A percentile compares a stretch with the other conserved stretches of the same genome.
phyloP scores from a whole-genome alignment of 345 rosid species.

The Populus ilicifolia region DNA sequence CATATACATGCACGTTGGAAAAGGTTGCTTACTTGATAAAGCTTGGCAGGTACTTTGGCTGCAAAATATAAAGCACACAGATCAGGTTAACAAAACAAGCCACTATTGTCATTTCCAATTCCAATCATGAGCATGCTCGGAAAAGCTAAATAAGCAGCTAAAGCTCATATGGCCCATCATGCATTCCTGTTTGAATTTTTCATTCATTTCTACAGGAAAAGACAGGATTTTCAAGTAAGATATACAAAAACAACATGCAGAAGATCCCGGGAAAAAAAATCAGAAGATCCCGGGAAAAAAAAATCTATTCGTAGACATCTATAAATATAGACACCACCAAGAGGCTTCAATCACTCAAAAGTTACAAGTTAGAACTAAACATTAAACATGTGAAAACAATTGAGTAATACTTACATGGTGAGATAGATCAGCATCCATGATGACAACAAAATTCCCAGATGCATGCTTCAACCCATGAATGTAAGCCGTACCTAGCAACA shows the following conservation, averaged over 20 bases:
- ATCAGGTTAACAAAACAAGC: slow-evolving; percentile 1
- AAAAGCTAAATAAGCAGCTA: background rate
- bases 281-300: background rate
- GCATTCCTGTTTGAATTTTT: background rate
- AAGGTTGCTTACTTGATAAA: slow-evolving; percentile 71
- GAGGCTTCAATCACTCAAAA: background rate
- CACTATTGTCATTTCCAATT: background rate
- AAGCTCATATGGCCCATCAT: background rate
- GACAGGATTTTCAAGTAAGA: background rate
- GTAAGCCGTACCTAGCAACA: slow-evolving; percentile 79
- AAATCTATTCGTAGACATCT: background rate
- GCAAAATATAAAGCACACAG: slow-evolving; percentile 33
- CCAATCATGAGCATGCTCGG: background rate
- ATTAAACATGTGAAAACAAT: background rate
- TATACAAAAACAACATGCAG: background rate
- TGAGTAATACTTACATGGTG: slow-evolving; percentile 72
- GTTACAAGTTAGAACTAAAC: background rate
- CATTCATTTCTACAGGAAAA: background rate
- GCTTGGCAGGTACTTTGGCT: slow-evolving; percentile 93
- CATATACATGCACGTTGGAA: background rate
- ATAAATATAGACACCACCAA: background rate
- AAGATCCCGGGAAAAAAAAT: background rate
- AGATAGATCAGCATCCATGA: slow-evolving; percentile 98
- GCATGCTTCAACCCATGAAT: slow-evolving; percentile 88
- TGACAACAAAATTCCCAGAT: slow-evolving; percentile 82